phyloP scores from a whole-genome alignment of 495 filamentous ascomycete genomes.

The Hypoxylon trugodes region DNA sequence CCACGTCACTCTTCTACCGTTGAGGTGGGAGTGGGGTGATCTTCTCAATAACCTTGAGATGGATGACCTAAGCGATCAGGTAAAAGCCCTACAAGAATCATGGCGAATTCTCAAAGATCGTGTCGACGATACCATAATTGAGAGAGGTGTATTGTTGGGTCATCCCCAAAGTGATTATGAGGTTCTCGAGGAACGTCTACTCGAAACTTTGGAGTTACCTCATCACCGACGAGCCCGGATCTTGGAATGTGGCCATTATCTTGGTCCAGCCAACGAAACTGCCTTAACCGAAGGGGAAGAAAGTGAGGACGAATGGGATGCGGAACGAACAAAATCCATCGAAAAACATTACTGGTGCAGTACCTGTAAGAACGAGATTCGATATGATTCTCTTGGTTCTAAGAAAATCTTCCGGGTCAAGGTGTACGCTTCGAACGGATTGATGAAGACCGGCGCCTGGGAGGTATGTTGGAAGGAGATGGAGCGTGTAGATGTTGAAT shows the following conservation, averaged over 20 bases:
- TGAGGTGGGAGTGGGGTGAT: conserved; percentile 73
- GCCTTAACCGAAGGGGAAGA: conserved; percentile 56
- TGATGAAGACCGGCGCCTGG: conserved; percentile 94
- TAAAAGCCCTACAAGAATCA: conserved; percentile 68
- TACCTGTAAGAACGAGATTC: conserved; percentile 64
- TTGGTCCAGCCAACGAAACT: conserved; percentile 55
- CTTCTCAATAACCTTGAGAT: conserved; percentile 55
- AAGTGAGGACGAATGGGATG: conserved; percentile 54
- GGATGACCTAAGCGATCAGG: conserved; percentile 60
- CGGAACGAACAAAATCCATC: conserved; percentile 41
- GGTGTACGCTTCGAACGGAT: conserved; percentile 90
- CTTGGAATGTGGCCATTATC: conserved; percentile 82
- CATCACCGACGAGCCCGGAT: conserved; percentile 67
- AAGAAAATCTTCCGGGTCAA: conserved; percentile 80
- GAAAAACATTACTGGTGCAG: conserved; percentile 66
- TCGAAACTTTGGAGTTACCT: conserved; percentile 85
- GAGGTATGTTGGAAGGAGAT: conserved; percentile 94
- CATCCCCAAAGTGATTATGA: conserved; percentile 93
- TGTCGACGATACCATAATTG: conserved; percentile 77
- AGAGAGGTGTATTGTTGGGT: conserved; percentile 84
- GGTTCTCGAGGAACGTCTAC: conserved; percentile 87
- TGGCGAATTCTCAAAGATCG: conserved; percentile 81
- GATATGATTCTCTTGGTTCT: conserved; percentile 51
- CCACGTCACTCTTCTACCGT: conserved; percentile 83
- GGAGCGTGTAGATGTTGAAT: conserved; percentile 95